Evolutionary conservation across 1,284 basidiomycete species (phyloP), one percentile per base, ranked within the genome.

Genomic region (Ustilago cynodontis): DNA sequence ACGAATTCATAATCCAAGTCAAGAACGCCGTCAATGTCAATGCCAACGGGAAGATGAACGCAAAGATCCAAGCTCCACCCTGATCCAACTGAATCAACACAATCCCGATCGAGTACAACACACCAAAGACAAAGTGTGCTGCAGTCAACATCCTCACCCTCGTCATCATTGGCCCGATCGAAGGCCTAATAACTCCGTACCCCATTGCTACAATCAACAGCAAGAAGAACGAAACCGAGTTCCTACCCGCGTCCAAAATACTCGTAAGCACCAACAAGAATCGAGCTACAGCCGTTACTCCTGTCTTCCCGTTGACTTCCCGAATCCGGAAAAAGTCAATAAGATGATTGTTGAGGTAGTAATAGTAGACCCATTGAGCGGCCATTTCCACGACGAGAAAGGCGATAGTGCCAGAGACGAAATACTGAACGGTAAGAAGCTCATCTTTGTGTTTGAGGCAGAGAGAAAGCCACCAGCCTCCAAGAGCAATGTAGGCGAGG

Each of bases 321-420:
- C 47, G 11, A 54, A 86, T 81, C n/a, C 70, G 58, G 54, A 77
- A 77, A 47, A 79, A 81, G 58, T 86, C 84, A 54, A 86, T 78
- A 13, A 71, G 50, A 43, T 82, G 79, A 1, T 52, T 43, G 75
- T 86, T 84, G 56, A 78, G 78, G 51, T 83, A 86, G 39, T 54
- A 53, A 57, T 82, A 83, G 65, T 78, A 85, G 13, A 53, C 41
- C 80, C 77, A 83, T 55, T 83, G 80, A 3, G 93, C 93, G 5
- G 94, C 88, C 93, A 97, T 98, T 86, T 99, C 96, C 70, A 98
- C 90, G 62, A 97, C 89, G 59, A 99, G 89, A 85, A 99, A 92
- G 18, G 90, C 91, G 58, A 98, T 91, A 37, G 95, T 91, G 65
- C 92, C 92, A n/a, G 95, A 95, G 58, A 99, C 90, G 87, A 99